These are phyloP conservation scores for Corynascus novoguineensis DNA, from an alignment of 495 filamentous ascomycete species.

Conservation along the genomic window DNA sequence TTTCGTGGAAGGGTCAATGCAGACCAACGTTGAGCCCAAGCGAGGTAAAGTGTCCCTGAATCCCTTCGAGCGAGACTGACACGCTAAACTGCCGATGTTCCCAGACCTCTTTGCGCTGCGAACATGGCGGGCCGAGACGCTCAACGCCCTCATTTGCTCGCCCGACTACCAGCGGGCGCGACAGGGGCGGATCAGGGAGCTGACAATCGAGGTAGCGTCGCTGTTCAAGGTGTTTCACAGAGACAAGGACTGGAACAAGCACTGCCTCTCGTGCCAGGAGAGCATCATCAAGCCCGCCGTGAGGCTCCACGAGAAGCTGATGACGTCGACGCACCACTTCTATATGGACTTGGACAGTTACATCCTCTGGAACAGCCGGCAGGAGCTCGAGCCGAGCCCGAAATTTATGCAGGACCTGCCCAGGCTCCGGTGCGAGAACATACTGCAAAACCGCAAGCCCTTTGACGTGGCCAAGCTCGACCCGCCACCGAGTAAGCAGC, in stretches of 20 bases:
- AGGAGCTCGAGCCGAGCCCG: conserved; percentile 13
- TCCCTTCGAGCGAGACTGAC: neutral
- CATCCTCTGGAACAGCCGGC: conserved; percentile 13
- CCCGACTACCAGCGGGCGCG: conserved; percentile 18
- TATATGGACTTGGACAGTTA: conserved; percentile 23
- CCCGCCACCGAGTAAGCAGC: conserved; percentile 16
- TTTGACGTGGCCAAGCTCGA: conserved; percentile 27
- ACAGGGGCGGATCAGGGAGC: neutral
- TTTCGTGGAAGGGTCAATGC: conserved; percentile 24
- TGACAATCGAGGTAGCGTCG: conserved; percentile 16
- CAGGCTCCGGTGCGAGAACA: conserved; percentile 28
- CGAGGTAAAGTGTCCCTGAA: conserved; percentile 17
- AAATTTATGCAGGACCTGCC: conserved; percentile 22
- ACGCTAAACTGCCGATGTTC: neutral
- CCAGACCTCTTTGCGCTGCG: conserved; percentile 30
- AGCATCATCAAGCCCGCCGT: conserved; percentile 28
- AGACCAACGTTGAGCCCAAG: conserved; percentile 24
- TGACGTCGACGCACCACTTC: conserved; percentile 30
- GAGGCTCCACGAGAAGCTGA: conserved; percentile 26
- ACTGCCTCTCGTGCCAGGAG: conserved; percentile 14
- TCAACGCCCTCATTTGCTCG: conserved; percentile 26
- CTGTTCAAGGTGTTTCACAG: conserved; percentile 16
- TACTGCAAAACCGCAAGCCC: conserved; percentile 24
- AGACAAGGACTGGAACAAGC: conserved; percentile 12
- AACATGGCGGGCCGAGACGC: conserved; percentile 31